Base-by-base conservation (phyloP, 208 protist genomes). In the Leishmania amazonensis region DNA sequence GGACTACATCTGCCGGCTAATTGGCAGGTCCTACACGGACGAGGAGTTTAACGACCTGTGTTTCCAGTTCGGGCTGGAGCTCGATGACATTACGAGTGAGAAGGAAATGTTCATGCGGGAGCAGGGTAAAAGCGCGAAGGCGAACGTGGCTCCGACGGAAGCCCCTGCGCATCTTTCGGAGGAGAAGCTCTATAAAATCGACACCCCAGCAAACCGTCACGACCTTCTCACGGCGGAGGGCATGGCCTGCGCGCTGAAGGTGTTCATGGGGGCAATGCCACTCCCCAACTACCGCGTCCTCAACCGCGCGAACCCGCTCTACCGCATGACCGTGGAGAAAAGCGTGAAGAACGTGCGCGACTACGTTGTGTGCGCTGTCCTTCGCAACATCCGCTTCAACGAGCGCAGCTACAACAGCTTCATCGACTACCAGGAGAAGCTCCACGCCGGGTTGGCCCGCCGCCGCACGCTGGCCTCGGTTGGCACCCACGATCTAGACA, bases 401-500 rank as follows among this genome's bases (percentile, higher is more conserved):
- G 84, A 98, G 77, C 85, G 89, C 62, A 93, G 87, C 62, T 99
- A 99, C 88, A 91, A 99, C 67, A 98, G 94, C 77, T 99, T 99
- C 85, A 99, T 99, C 87, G 99, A 99, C 84, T 96, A 99, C 71
- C 98, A 99, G 93, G 99, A 99, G 49, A 99, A 99, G 88, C 92
- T 99, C 53, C 99, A 99, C 91, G 92, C 96, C 51, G 99, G 99
- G 64, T 96, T 99, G 71, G 98, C 98, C 76, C 90, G 98, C 45
- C 96, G 99, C 75, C 95, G 99, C 79, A 98, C 94, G 7, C 88
- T 99, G 1, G 99, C 99, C 42, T 99, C 99, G 40, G 99, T 99
- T 85, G 99, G 99, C 78, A 99, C 99, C 21, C 99, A 99, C 88
- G 99, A 99, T 91, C 88, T 99, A 54, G 97, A 99, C 83, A 99